Evolutionary conservation across 176 grass and related monocot species (phyloP).

Genomic region (Urochloa ruziziensis): DNA sequence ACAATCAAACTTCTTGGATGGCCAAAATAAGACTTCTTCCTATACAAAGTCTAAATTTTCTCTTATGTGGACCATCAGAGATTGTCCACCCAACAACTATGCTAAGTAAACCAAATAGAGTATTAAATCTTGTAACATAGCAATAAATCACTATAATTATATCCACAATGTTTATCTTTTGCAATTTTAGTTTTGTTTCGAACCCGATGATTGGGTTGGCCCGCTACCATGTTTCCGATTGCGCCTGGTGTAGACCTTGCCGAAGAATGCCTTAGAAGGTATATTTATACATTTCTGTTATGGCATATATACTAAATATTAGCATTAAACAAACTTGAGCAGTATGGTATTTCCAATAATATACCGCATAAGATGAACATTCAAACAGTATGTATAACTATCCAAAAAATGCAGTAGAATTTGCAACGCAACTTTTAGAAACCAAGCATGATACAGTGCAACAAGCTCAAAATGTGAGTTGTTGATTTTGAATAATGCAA

Average conservation of each 20-base stretch:
- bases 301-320: constrained; percentile 44
- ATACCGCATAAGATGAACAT: not conserved
- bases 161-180: not conserved
- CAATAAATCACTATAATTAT: not conserved
- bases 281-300: constrained; percentile 39
- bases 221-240: constrained; percentile 29
- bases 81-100: constrained; percentile 1
- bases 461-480: not conserved
- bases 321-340: constrained; percentile 23
- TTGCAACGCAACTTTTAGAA: not conserved
- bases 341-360: constrained; percentile 17
- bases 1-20: no score
- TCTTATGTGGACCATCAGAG: not conserved
- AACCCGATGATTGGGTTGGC: constrained; percentile 14
- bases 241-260: constrained; percentile 40
- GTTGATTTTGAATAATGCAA: not conserved
- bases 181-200: not conserved
- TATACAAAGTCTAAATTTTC: not conserved
- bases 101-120: constrained; percentile 13
- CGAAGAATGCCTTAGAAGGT: not conserved
- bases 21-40: not conserved
- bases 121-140: not conserved
- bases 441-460: not conserved
- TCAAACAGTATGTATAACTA: not conserved
- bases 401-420: constrained; percentile 2